phyloP scores from a whole-genome alignment of 75 land plant species.

The Sequoia sempervirens region DNA sequence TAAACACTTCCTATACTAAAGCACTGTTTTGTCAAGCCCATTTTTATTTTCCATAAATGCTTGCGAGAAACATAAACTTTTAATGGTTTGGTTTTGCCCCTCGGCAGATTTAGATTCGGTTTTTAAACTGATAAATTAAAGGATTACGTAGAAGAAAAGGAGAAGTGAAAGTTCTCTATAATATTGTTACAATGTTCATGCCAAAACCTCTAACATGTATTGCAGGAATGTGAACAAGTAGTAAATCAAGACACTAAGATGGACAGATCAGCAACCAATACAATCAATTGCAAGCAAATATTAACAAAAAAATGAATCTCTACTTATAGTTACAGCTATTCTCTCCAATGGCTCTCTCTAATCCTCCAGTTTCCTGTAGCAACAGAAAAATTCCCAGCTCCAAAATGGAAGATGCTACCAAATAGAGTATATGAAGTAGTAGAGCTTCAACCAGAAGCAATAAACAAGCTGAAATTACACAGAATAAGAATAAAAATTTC shows the following conservation, averaged over 20 bases:
- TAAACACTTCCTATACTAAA: neutral
- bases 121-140: neutral
- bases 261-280: neutral
- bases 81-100: neutral
- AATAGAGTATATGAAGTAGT: neutral
- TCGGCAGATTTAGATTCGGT: neutral
- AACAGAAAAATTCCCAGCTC: conserved; percentile 1
- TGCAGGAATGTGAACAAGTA: neutral
- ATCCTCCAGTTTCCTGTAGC: neutral
- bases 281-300: neutral
- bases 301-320: neutral
- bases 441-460: neutral
- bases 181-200: neutral
- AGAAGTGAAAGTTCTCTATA: neutral
- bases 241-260: neutral
- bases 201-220: neutral
- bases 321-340: neutral
- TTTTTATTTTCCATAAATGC: neutral
- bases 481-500: neutral
- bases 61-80: neutral
- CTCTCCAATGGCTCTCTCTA: conserved; percentile 1
- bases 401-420: neutral
- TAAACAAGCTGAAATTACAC: neutral
- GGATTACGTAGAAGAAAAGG: neutral
- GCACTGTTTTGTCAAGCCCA: neutral